Evolutionary conservation across 768 basidiomycete genomes (phyloP).

Genomic region (Boletus barrowsii): DNA sequence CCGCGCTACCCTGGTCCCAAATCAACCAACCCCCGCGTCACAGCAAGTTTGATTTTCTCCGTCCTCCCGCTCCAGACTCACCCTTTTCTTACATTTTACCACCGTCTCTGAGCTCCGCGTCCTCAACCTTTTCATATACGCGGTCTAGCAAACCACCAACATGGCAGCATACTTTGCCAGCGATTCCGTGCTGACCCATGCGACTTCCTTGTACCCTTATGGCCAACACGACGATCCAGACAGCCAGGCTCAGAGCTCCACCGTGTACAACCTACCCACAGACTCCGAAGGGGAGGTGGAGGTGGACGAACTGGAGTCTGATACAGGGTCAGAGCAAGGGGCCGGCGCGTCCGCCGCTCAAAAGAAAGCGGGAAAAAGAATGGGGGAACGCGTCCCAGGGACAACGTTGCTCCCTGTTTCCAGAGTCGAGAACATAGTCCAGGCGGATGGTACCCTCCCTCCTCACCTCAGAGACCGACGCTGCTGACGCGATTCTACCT

Average conservation of each 20-base stretch:
- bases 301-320: constrained; percentile 34
- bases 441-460: constrained; percentile 63
- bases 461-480: constrained; percentile 6
- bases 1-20: constrained; percentile 24
- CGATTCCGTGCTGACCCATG: constrained; percentile 30
- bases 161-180: constrained; percentile 33
- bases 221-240: constrained; percentile 24
- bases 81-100: constrained; percentile 1
- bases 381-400: constrained; percentile 53
- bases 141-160: constrained; percentile 10
- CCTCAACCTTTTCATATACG: constrained; percentile 5
- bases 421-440: constrained; percentile 72
- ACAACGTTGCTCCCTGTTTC: constrained; percentile 64
- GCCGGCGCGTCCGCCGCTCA: constrained; percentile 23
- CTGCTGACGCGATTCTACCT: constrained; percentile 16
- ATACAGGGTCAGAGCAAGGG: constrained; percentile 31
- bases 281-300: constrained; percentile 34
- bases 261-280: constrained; percentile 32
- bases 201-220: constrained; percentile 33
- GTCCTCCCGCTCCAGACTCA: neutral
- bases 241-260: constrained; percentile 22
- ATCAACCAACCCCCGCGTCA: constrained; percentile 14
- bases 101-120: constrained; percentile 3
- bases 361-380: constrained; percentile 28
- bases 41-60: constrained; percentile 12